Evolutionary conservation across 2,329 filamentous ascomycete species (phyloP), one percentile per base, ranked within the genome.

Genomic region (Endothia cerciana): DNA sequence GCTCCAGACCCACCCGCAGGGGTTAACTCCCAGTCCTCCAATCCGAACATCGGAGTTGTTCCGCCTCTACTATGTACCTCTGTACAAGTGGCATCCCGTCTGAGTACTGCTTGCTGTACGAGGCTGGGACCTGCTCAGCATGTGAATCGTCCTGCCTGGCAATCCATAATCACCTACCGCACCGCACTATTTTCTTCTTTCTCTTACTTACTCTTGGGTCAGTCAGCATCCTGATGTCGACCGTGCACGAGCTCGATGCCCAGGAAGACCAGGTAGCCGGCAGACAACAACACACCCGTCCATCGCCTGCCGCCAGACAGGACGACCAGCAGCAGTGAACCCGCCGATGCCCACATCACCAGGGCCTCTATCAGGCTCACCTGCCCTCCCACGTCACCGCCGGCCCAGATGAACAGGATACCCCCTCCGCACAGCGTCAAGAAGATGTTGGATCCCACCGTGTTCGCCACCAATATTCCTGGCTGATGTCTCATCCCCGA

Each of bases 391-490:
- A 25, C 22, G 8, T 71, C 68, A 2, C 71, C 57, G 68, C 75
- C 72, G 11, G 72, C 74, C 49, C 69, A 69, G 22, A 76, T 57
- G 63, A 77, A 75, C 17, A 78, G 47, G 5, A 81, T 71, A 0
- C 79, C 83, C 15, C 57, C 57, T 22, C 78, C 73, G 69, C 82
- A 85, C 2, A 85, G 73, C 6, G 81, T 81, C 43, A 85, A 73
- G 70, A 85, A 86, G 56, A 85, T 83, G 63, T 85, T 85, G 63
- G 81, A 83, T 36, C 82, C 82, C 2, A 79, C 81, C 4, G 82
- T 83, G 55, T 81, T 84, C 0, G 82, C 83, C 33, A 82, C 80
- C 38, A 85, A 70, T 63, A 85, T 82, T 2, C 81, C 81, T 8
- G 73, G 73, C 25, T 84, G 79, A 10, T 79, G 80, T n/a, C 81